Evolutionary conservation across 345 rosid genomes (phyloP).

Genomic region (Reutealis trisperma): DNA sequence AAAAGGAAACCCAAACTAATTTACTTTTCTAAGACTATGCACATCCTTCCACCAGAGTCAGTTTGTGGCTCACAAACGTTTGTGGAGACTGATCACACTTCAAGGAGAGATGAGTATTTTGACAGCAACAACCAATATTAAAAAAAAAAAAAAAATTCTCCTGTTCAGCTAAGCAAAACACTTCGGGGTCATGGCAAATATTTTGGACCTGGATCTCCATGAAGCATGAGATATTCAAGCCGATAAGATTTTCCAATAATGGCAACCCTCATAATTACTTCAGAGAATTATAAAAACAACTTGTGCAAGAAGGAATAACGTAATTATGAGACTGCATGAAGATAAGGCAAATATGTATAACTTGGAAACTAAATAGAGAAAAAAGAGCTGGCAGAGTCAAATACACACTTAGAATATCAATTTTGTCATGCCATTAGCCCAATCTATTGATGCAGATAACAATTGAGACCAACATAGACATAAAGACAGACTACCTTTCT

Average conservation of each 20-base stretch:
- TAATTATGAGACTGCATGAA: neutral
- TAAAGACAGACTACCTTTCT: constrained; percentile 54
- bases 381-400: neutral
- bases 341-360: neutral
- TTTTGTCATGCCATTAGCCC: neutral
- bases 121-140: neutral
- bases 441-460: neutral
- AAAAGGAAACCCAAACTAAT: neutral
- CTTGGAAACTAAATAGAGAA: neutral
- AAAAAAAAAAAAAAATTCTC: neutral
- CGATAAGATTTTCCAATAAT: neutral
- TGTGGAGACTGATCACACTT: too few species aligned
- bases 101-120: neutral
- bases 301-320: neutral
- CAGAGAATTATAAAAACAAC: neutral
- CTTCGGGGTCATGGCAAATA: neutral
- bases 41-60: neutral
- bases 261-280: neutral
- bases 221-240: neutral
- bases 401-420: neutral
- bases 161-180: neutral
- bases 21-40: neutral
- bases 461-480: neutral
- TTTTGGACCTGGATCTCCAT: neutral
- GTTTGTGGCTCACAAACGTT: neutral